phyloP scores from a whole-genome alignment of 2,329 filamentous ascomycete species.

The Colletotrichum nymphaeae region DNA sequence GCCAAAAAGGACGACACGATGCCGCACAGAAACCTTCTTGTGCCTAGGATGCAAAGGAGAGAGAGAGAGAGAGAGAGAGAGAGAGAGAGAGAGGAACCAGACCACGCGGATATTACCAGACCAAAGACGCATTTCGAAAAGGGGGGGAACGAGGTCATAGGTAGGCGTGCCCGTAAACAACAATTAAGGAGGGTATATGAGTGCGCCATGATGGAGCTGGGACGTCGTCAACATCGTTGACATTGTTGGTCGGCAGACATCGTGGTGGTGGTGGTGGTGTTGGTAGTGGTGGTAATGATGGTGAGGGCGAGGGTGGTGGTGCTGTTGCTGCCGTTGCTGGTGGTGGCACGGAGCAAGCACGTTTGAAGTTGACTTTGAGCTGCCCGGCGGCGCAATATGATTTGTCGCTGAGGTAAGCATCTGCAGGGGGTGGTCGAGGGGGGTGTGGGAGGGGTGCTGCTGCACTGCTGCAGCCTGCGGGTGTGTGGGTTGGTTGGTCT shows the following conservation, averaged over 20 bases:
- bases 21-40: conserved; percentile 15
- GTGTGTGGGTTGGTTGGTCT: conserved; percentile 28
- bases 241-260: conserved; percentile 27
- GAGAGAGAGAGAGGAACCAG: conserved; percentile 14
- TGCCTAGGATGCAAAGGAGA: conserved; percentile 1
- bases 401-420: conserved; percentile 43
- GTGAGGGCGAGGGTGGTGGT: conserved; percentile 3
- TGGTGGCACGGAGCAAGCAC: conserved; percentile 44
- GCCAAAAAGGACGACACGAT: conserved; percentile 10
- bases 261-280: background rate
- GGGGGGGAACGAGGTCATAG: background rate
- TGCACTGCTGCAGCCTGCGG: conserved; percentile 25
- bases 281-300: background rate
- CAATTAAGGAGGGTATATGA: conserved; percentile 35
- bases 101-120: background rate
- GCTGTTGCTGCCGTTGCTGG: conserved; percentile 1
- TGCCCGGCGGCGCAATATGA: conserved; percentile 40
- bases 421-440: conserved; percentile 35
- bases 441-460: background rate
- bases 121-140: background rate
- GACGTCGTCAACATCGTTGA: conserved; percentile 9
- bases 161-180: conserved; percentile 14
- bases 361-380: conserved; percentile 57
- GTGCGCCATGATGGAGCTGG: conserved; percentile 20
- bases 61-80: background rate